Conservation (phyloP, 495 filamentous ascomycete genomes). For the Entonaema liquescens region DNA sequence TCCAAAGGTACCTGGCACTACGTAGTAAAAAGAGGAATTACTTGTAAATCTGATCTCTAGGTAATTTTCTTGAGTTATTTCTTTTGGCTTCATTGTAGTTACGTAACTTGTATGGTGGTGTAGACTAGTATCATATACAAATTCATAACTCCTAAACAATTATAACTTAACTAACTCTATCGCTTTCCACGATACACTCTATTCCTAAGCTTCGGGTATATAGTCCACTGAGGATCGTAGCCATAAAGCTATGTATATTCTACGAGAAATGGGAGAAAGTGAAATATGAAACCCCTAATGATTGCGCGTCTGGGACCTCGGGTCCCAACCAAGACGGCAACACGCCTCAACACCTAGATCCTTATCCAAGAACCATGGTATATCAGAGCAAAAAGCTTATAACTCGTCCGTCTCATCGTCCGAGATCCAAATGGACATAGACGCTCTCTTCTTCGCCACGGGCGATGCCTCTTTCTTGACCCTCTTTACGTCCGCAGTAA, state of each 20-base stretch:
- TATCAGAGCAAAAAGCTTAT: slow-evolving; percentile 24
- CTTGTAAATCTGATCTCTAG: no score
- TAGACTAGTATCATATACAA: no score
- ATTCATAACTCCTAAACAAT: background rate
- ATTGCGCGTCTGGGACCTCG: no score
- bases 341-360: background rate
- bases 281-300: no score
- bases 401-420: slow-evolving; percentile 45
- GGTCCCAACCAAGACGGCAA: no score
- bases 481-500: background rate
- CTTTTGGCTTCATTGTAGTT: no score
- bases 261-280: background rate
- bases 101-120: no score
- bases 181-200: background rate
- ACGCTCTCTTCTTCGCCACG: slow-evolving; percentile 13
- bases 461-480: slow-evolving; percentile 15
- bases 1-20: no score
- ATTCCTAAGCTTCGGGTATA: background rate
- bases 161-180: background rate
- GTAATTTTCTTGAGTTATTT: no score
- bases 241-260: background rate
- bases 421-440: slow-evolving; percentile 40
- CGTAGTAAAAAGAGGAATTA: no score
- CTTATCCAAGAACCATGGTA: background rate
- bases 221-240: background rate